Conservation (phyloP, 2,329 filamentous ascomycete genomes). For the Ambrosiella cleistominuta region DNA sequence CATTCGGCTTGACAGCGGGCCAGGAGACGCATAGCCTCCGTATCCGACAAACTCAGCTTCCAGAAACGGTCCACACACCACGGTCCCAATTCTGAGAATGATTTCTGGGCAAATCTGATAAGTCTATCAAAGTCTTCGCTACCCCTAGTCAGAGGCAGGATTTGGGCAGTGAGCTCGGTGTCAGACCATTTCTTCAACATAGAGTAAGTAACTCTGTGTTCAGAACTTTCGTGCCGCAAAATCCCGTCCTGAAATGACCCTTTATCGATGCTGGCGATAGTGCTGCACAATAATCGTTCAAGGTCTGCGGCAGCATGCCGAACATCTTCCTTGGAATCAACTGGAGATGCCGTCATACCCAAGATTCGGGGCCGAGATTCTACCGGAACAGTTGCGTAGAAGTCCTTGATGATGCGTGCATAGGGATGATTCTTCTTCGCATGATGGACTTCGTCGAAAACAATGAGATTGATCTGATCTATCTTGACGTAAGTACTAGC, state of each 20-base stretch:
- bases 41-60: slow-evolving; percentile 48
- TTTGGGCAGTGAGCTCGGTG: slow-evolving; percentile 44
- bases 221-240: slow-evolving; percentile 25
- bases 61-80: slow-evolving; percentile 80
- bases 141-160: slow-evolving; percentile 29
- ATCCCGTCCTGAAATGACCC: slow-evolving; percentile 18
- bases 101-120: slow-evolving; percentile 40
- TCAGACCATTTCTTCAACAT: slow-evolving; percentile 32
- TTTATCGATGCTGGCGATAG: slow-evolving; percentile 56
- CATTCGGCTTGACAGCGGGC: slow-evolving; percentile 24
- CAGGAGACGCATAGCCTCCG: slow-evolving; percentile 43
- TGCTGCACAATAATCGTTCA: slow-evolving; percentile 59
- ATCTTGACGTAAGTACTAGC: slow-evolving; percentile 66
- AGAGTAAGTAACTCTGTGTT: slow-evolving; percentile 30
- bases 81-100: slow-evolving; percentile 50
- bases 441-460: slow-evolving; percentile 95
- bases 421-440: slow-evolving; percentile 89
- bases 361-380: slow-evolving; percentile 55
- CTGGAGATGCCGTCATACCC: slow-evolving; percentile 92
- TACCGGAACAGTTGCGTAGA: slow-evolving; percentile 42
- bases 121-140: slow-evolving; percentile 34
- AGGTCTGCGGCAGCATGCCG: slow-evolving; percentile 52
- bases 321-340: slow-evolving; percentile 66
- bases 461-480: slow-evolving; percentile 66
- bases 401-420: slow-evolving; percentile 75